These are phyloP conservation scores for Emericellopsis atlantica DNA, from an alignment of 2,329 filamentous ascomycete genomes.

Conservation along the genomic window DNA sequence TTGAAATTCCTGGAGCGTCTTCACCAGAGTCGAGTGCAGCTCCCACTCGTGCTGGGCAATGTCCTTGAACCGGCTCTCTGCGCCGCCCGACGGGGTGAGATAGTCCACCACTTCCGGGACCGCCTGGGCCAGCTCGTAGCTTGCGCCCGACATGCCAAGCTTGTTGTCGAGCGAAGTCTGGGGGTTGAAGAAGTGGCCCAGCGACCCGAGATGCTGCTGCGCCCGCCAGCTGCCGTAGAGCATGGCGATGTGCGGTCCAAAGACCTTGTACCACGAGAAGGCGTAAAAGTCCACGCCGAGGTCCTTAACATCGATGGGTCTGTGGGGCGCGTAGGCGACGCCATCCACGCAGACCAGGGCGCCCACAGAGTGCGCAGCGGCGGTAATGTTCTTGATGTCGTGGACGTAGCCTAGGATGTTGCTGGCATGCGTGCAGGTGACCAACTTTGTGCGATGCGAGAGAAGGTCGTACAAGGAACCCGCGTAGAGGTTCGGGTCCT, in stretches of 20 bases:
- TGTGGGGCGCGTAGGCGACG: constrained; percentile 65
- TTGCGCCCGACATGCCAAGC: constrained; percentile 53
- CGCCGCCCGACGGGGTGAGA: constrained; percentile 26
- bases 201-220: constrained; percentile 39
- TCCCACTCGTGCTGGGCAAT: constrained; percentile 47
- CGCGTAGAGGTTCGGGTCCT: constrained; percentile 45
- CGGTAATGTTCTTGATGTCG: constrained; percentile 42
- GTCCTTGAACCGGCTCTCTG: constrained; percentile 28
- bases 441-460: constrained; percentile 51
- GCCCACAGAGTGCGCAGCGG: constrained; percentile 31
- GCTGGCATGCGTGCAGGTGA: constrained; percentile 61
- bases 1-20: constrained; percentile 38
- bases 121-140: constrained; percentile 56
- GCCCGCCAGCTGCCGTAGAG: constrained; percentile 51
- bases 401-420: constrained; percentile 65
- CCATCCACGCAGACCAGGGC: constrained; percentile 62
- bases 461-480: constrained; percentile 47
- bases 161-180: constrained; percentile 49
- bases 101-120: constrained; percentile 52
- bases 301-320: constrained; percentile 52
- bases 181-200: constrained; percentile 57
- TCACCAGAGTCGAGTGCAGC: constrained; percentile 45
- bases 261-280: constrained; percentile 79
- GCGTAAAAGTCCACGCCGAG: constrained; percentile 64
- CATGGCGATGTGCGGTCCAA: constrained; percentile 61